Base-by-base conservation (phyloP, 768 basidiomycete species). In the Ramaria rubella region DNA sequence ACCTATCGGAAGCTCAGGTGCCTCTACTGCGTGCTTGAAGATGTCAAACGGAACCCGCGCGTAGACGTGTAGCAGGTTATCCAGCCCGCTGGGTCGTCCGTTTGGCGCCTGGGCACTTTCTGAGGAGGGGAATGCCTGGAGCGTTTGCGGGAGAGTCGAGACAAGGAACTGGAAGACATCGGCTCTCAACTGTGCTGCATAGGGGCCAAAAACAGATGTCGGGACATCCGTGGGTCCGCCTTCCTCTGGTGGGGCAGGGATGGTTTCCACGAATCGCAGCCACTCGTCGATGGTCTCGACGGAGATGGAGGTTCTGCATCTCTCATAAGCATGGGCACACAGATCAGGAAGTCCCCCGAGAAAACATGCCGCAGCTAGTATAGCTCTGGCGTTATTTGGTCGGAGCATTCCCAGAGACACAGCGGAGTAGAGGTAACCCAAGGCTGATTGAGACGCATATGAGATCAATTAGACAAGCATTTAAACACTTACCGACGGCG, bases 291-390 rank as follows among this genome's bases (percentile, higher is more conserved):
- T 83, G 45, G 82, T 89, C 57, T 88, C 84, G 62, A 86, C 77
- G 44, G 76, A 78, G 72, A 95, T 85, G 38, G 87, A 87, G 58
- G 80, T 81, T 63, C 81, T 80, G 75, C 88, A 91, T 48, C 82
- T 73, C 52, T 82, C 81, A 69, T 93, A 94, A 21, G 92, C 81
- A 64, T 85, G 85, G 60, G 78, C 78, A 70, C 85, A 87, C 33
- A 94, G 75, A 33, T 94, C 89, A 44, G 91, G 83, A 87, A 94
- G 87, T 43, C 89, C 90, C 52, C 89, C 90, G 44, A 94, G 80
- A 31, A 92, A 75, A 70, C 85, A 90, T 14, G 86, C 87, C 44
- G 90, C 87, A 45, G 91, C 89, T 49, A 95, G 82, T 36, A 92
- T 87, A 19, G 83, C 85, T 66, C 90, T 83, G 56, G 90, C 87